Evolutionary conservation across 2,329 filamentous ascomycete species (phyloP), one percentile per base, ranked within the genome.

Genomic region (Ascochyta clinopodiicola): DNA sequence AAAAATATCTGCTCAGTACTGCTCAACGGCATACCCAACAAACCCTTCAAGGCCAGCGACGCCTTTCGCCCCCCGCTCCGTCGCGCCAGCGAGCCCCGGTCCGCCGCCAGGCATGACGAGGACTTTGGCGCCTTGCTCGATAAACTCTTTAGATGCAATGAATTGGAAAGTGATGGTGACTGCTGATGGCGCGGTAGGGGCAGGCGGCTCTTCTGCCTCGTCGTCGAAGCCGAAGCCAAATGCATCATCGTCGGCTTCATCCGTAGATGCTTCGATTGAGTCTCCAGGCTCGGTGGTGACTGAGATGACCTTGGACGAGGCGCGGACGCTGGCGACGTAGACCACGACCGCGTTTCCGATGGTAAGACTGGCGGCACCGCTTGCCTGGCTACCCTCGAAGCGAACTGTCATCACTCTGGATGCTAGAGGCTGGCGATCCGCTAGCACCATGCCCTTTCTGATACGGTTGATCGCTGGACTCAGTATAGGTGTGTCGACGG

Each of bases 241-340:
- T 7, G 83, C 81, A 10, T 83, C 43, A 56, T 75, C 46, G 45
- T 67, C 52, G 3, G 29, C 10, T 5, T 31, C 29, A 4, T 31
- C 60, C 54, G 62, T 22, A 7, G 62, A 61, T 50, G 64, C 67
- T 24, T 38, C 22, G 6, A 13, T 21, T 1, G 25, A 4, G 8
- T 15, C 4, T 2, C 21, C 22, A 13, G 36, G 37, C 71, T 66
- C 66, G 1, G 58, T 15, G 7, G 66, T 63, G 13, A 76, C 81
- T 29, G 84, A 83, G 24, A 89, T 72, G 1, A 98, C 85, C 56
- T 89, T 88, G 0, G 92, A 93, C 0, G 90, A 86, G 1, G 92
- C 89, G 8, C 94, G 85, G 13, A 98, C 88, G 69, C 92, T 97
- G 17, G 91, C 92, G 36, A 93, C 86, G 69, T 97, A 98, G 0